These are phyloP conservation scores for Cyclotella baltica DNA, from an alignment of 108 stramenopile species.

Conservation along the genomic window DNA sequence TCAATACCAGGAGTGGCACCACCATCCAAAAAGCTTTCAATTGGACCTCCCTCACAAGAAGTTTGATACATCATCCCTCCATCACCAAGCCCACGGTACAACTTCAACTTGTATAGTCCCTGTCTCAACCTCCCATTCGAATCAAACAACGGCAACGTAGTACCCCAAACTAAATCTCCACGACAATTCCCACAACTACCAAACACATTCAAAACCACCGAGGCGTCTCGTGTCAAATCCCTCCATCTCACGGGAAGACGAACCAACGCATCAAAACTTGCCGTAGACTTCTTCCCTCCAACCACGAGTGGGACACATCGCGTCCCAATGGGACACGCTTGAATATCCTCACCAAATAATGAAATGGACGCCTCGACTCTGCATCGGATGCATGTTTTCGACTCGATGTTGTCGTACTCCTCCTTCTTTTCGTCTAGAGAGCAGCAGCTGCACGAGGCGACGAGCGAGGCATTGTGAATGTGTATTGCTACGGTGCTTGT, in stretches of 20 bases:
- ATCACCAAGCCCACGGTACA: slow-evolving; percentile 43
- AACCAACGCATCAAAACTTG: slow-evolving; percentile 28
- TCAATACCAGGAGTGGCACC: slow-evolving; percentile 48
- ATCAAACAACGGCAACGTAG: slow-evolving; percentile 51
- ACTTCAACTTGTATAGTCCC: slow-evolving; percentile 38
- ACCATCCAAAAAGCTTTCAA: slow-evolving; percentile 40
- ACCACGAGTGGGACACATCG: not conserved
- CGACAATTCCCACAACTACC: slow-evolving; percentile 14
- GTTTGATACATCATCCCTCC: slow-evolving; percentile 42
- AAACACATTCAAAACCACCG: slow-evolving; percentile 61
- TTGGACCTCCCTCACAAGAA: not conserved
- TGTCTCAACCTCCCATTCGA: slow-evolving; percentile 26
- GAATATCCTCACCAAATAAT: slow-evolving; percentile 30
- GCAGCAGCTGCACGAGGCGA: not conserved
- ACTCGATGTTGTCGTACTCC: not conserved
- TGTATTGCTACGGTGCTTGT: not conserved
- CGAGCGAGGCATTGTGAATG: not conserved
- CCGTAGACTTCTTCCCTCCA: slow-evolving; percentile 20
- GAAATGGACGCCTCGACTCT: slow-evolving; percentile 44
- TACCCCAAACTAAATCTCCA: slow-evolving; percentile 34
- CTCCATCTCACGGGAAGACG: slow-evolving; percentile 80
- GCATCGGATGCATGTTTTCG: slow-evolving; percentile 3
- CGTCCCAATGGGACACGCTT: slow-evolving; percentile 35
- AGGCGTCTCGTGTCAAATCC: slow-evolving; percentile 83
- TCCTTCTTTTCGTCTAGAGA: not conserved